Percentiles rank a stretch among this genome's conserved stretches.
These are phyloP conservation scores for Prunus campanulata DNA, from an alignment of 306 rosid species.

Conservation along the genomic window DNA sequence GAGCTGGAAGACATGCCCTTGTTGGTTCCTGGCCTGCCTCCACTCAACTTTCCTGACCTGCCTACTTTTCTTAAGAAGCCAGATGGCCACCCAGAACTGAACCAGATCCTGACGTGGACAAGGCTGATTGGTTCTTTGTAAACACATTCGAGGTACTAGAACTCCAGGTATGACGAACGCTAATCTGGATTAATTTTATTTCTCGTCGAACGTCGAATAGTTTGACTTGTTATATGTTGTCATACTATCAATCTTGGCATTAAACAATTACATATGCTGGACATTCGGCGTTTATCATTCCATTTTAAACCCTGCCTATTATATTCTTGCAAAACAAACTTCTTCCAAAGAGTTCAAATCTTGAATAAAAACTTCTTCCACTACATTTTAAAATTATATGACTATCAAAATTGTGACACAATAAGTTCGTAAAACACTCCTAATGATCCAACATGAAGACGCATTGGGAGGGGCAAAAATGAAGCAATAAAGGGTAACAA, in stretches of 20 bases:
- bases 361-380: too few relatives aligned
- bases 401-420: too few relatives aligned
- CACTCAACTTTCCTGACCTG: conserved; percentile 35
- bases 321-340: too few relatives aligned
- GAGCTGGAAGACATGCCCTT: conserved; percentile 30
- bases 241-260: not conserved
- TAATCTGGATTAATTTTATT: not conserved
- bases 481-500: not conserved
- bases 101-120: conserved; percentile 41
- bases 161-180: conserved; percentile 26
- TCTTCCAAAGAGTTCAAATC: too few relatives aligned
- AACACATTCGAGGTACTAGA: conserved; percentile 57
- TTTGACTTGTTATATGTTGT: not conserved
- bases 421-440: too few relatives aligned
- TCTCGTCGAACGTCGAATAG: too few relatives aligned
- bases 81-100: conserved; percentile 45
- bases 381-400: too few relatives aligned
- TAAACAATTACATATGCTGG: too few relatives aligned
- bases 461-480: not conserved
- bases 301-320: too few relatives aligned
- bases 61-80: conserved; percentile 55
- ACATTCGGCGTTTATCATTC: too few relatives aligned
- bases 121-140: conserved; percentile 49
- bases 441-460: too few relatives aligned
- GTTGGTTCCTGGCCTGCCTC: conserved; percentile 47